A percentile compares a stretch with the other conserved stretches of the same genome.
Conservation (phyloP, 768 basidiomycete genomes). For the Kwoniella bestiolae region DNA sequence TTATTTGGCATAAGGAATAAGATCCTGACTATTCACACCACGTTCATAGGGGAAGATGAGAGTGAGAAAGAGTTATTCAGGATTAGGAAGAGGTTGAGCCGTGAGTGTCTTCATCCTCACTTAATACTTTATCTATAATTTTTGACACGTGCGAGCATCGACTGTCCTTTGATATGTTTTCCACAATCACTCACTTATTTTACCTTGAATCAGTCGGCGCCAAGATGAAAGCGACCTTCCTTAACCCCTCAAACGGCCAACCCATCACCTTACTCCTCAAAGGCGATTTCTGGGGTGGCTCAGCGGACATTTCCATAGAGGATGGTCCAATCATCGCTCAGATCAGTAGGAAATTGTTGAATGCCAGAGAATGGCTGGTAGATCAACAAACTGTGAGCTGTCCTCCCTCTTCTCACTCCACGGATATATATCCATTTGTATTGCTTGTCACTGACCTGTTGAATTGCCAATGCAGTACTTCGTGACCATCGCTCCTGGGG, state of each 20-base stretch:
- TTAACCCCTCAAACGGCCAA: slow-evolving; percentile 42
- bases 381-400: slow-evolving; percentile 52
- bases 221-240: slow-evolving; percentile 54
- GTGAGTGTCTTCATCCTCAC: slow-evolving; percentile 30
- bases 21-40: slow-evolving; percentile 45
- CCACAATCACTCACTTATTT: no score
- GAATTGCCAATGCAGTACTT: slow-evolving; percentile 38
- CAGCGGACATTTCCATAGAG: slow-evolving; percentile 45
- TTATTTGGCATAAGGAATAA: slow-evolving; percentile 53
- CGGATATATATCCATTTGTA: no score
- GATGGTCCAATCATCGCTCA: slow-evolving; percentile 48
- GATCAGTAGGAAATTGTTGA: slow-evolving; percentile 50
- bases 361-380: slow-evolving; percentile 48
- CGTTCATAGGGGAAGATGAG: slow-evolving; percentile 39
- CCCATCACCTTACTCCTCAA: slow-evolving; percentile 39
- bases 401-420: no score
- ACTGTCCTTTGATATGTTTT: neutral
- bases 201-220: slow-evolving; percentile 53
- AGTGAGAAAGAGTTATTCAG: slow-evolving; percentile 43
- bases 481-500: slow-evolving; percentile 54
- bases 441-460: no score
- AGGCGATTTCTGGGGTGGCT: slow-evolving; percentile 54
- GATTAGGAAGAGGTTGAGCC: slow-evolving; percentile 36
- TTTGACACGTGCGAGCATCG: neutral
- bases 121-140: neutral